phyloP scores from a whole-genome alignment of 768 basidiomycete genomes.

The Lentinula guzmanii region DNA sequence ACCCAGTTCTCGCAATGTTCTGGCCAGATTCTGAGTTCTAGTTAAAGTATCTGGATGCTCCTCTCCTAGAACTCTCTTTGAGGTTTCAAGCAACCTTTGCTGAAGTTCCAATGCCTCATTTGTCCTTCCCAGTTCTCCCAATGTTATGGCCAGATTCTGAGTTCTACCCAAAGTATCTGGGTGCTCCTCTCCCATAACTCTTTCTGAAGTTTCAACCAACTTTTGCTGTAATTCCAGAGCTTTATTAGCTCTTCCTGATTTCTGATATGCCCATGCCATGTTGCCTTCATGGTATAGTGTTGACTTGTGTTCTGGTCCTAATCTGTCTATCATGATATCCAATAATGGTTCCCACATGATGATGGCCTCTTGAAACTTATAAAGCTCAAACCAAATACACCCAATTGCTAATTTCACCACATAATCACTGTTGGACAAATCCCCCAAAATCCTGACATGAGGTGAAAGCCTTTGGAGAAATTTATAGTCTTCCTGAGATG shows the following conservation, averaged over 20 bases:
- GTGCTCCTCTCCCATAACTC: not conserved
- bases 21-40: not conserved
- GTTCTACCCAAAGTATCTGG: not conserved
- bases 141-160: not conserved
- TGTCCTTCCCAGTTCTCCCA: not conserved
- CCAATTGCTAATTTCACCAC: not conserved
- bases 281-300: not conserved
- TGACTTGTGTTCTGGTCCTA: not conserved
- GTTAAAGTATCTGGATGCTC: not conserved
- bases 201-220: not conserved
- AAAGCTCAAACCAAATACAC: not conserved
- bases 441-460: not conserved
- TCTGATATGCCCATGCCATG: too few species aligned
- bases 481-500: not conserved
- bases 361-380: not conserved
- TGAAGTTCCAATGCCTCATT: not conserved
- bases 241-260: not conserved
- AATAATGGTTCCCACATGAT: not conserved
- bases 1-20: not conserved
- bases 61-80: constrained; percentile 2
- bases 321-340: not conserved
- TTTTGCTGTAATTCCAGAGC: not conserved
- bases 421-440: not conserved
- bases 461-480: not conserved
- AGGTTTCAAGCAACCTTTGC: not conserved